Evolutionary conservation across 164 flowering plant genomes (phyloP), one percentile per base, ranked within the genome.

Genomic region (Euptelea pleiosperma): DNA sequence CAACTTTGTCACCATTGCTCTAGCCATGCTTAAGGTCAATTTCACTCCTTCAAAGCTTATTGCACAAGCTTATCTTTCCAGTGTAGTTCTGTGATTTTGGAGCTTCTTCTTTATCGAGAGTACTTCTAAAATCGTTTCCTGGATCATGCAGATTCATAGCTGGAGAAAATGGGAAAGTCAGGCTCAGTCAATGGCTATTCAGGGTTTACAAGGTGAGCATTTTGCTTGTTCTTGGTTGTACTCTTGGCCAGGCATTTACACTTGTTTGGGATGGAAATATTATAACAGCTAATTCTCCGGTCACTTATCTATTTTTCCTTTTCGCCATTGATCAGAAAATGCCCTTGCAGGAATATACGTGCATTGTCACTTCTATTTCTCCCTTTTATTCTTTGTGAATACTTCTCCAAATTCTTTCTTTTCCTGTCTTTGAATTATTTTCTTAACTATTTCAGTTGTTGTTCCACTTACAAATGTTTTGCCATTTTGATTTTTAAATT

Each of bases 111-210:
- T 53, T 48, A 6, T 52, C 21, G 41, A 19, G 29, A 50, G 29
- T 25, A 4, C 14, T 31, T 39, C 10, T 29, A 52, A 24, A 2
- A 11, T 28, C 1, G 25, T 60, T 35, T 46, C 39, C 47, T 39
- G 6, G 14, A 58, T 73, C n/a, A 16, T 67, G 65, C 72, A 91
- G 98, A 89, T 91, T 2, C 72, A 82, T 58, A 86, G 96, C 75
- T 91, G 98, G 98, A 85, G 75, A 69, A 61, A 48, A 12, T 91
- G 98, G 98, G 98, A 89, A 68, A 69, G 65, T 68, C 83, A 83
- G 43, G 96, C 92, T 37, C 77, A 65, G 74, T 12, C 61, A 21
- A 60, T 79, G 66, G 77, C 81, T 35, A 19, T 52, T 60, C 74
- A 69, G 25, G 70, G 51, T 44, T 29, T 45, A 67, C 69, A 68